phyloP scores from a whole-genome alignment of 192 early-diverging fungal species.

The Podila epicladia region DNA sequence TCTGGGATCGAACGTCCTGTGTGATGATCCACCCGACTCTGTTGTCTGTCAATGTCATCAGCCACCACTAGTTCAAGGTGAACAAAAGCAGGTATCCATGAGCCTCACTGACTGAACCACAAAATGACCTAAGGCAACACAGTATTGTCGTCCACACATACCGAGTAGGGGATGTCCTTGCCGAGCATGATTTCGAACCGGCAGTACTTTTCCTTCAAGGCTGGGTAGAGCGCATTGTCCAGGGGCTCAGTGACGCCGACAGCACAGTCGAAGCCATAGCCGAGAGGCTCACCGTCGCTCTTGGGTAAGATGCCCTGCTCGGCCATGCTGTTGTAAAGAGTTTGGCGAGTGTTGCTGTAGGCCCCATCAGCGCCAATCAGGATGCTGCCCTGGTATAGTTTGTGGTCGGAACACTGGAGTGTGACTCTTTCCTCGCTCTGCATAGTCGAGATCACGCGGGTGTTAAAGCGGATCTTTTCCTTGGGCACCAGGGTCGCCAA shows the following conservation, averaged over 20 bases:
- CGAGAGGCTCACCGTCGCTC: slow-evolving; percentile 5
- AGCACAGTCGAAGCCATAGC: slow-evolving; percentile 21
- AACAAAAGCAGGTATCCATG: background rate
- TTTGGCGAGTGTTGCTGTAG: slow-evolving; percentile 32
- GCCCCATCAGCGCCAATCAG: slow-evolving; percentile 30
- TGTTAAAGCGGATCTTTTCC: slow-evolving; percentile 17
- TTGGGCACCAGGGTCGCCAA: slow-evolving; percentile 7
- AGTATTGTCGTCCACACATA: background rate
- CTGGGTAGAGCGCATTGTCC: slow-evolving; percentile 8
- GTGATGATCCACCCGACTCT: slow-evolving; percentile 27
- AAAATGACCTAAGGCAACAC: no score
- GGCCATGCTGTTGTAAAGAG: slow-evolving; percentile 10
- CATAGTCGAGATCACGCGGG: slow-evolving; percentile 16
- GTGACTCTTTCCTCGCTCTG: slow-evolving; percentile 14
- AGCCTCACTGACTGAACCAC: background rate
- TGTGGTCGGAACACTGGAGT: slow-evolving; percentile 22
- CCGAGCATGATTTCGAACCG: slow-evolving; percentile 30
- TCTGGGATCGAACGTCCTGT: slow-evolving; percentile 7
- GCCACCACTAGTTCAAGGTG: slow-evolving; percentile 22
- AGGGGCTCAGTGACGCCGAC: slow-evolving; percentile 33
- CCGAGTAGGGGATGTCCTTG: slow-evolving; percentile 22
- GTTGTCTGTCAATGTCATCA: slow-evolving; percentile 22
- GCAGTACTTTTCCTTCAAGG: slow-evolving; percentile 22
- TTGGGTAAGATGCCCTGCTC: background rate
- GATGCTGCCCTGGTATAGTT: slow-evolving; percentile 13